Base-by-base conservation (phyloP, 176 grass and related monocot genomes). In the Puccinellia tenuiflora region DNA sequence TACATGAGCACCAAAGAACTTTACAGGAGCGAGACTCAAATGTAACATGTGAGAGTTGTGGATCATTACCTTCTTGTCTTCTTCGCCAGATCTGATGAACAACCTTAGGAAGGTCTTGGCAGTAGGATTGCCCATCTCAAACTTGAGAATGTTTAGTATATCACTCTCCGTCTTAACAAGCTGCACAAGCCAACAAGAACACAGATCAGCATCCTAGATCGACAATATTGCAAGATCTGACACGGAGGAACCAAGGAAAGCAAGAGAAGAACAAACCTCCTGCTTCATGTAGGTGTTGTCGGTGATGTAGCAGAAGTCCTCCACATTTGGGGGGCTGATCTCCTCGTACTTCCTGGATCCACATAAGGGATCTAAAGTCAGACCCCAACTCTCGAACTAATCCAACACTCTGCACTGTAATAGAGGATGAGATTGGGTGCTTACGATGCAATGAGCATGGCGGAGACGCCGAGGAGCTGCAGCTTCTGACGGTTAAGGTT, bases 101-200 rank as follows among this genome's bases (percentile, higher is more conserved):
- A 88, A 78, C 92, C 92, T 89, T 18, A 99, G 74, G 80, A 96
- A 99, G n/a, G 88, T 94, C 73, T 94, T 96, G 13, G 81, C 68
- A 0, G 93, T 99, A 63, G 97, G 97, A 88, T 86, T 99, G n/a
- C 93, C 93, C 89, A 94, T 79, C 82, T 99, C 93, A 84, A 96
- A 99, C 77, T 79, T 93, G 79, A 83, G 81, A 54, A 81, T 11
- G 68, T 91, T 91, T 22, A 91, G 77, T 47, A 91, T 57, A 21
- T 88, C 90, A 4, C 86, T 85, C 78, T 91, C 90, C 90, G 82
- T 88, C 56, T 88, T 85, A 73, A 91, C 71, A 73, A 91, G 20
- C 86, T 91, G 29, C 9, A 48, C 46, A 85, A 38, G 61, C 11
- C 53, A 17, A 35, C 47, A 82, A 68, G 47, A 61, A n/a, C 54